Percentiles rank a stretch among this genome's conserved stretches.
phyloP scores from a whole-genome alignment of 495 filamentous ascomycete genomes.

The Podospora conica region DNA sequence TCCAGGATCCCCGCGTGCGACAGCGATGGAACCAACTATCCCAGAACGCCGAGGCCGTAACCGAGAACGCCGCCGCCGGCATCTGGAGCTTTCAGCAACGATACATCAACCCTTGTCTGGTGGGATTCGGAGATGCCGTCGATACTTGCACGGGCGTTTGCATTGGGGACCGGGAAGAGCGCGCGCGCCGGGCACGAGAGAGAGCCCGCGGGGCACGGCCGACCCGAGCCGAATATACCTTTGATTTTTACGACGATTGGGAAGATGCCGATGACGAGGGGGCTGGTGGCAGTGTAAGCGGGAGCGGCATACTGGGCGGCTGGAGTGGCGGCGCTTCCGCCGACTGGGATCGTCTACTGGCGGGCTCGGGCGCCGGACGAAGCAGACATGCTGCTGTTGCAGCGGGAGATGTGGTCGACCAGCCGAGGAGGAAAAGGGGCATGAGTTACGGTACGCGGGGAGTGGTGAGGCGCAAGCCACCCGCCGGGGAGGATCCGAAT shows the following conservation, averaged over 20 bases:
- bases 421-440: slow-evolving; percentile 65
- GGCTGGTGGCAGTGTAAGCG: slow-evolving; percentile 16
- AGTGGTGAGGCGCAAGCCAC: slow-evolving; percentile 60
- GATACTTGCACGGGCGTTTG: slow-evolving; percentile 66
- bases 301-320: slow-evolving; percentile 56
- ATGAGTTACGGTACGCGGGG: slow-evolving; percentile 86
- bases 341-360: slow-evolving; percentile 81
- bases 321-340: slow-evolving; percentile 62
- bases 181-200: slow-evolving; percentile 57
- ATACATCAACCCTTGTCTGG: slow-evolving; percentile 78
- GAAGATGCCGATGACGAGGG: slow-evolving; percentile 54
- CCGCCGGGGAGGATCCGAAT: slow-evolving; percentile 71
- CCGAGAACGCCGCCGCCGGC: slow-evolving; percentile 79
- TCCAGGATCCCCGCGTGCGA: slow-evolving; percentile 86
- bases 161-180: slow-evolving; percentile 67
- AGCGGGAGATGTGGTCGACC: slow-evolving; percentile 44
- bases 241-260: slow-evolving; percentile 99
- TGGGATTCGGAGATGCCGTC: slow-evolving; percentile 57
- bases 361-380: slow-evolving; percentile 57
- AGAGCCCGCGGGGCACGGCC: slow-evolving; percentile 45
- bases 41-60: slow-evolving; percentile 85
- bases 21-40: slow-evolving; percentile 91
- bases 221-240: slow-evolving; percentile 70
- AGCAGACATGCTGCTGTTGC: slow-evolving; percentile 21
- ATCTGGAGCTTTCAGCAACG: slow-evolving; percentile 83